Percentiles rank a stretch among this genome's conserved stretches.
Evolutionary conservation across 257 asterid species (phyloP).

Genomic region (Solanum tacnaense): DNA sequence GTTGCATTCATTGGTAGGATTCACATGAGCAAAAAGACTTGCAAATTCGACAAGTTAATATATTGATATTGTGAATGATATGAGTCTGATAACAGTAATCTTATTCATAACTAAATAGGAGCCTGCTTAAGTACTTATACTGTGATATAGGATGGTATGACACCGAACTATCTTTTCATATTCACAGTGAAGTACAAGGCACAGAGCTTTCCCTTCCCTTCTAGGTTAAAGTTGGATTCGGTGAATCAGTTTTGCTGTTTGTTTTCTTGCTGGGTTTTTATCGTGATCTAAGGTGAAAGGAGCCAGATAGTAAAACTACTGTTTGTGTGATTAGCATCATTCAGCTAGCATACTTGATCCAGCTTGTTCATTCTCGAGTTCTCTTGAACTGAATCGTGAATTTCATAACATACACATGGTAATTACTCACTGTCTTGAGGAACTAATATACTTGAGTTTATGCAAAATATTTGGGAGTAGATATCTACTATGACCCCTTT

Average conservation of each 20-base stretch:
- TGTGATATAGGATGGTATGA: not conserved
- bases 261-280: not conserved
- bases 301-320: not conserved
- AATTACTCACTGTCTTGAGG: not conserved
- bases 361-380: not conserved
- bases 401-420: not conserved
- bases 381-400: not conserved
- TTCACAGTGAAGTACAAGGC: not conserved
- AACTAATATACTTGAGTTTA: not conserved
- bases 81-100: not conserved
- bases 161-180: not conserved
- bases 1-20: not conserved
- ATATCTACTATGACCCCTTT: not conserved
- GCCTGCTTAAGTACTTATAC: not conserved
- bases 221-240: not conserved
- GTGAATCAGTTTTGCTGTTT: not conserved
- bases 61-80: not conserved
- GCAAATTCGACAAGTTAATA: not conserved
- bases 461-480: not conserved
- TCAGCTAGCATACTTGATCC: not conserved
- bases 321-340: not conserved
- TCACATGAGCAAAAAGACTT: not conserved
- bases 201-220: not conserved
- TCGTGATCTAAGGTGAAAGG: not conserved
- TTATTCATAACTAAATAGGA: not conserved